Evolutionary conservation across 371 early-diverging fungal genomes (phyloP).

Genomic region (Choanephora cucurbitarum): DNA sequence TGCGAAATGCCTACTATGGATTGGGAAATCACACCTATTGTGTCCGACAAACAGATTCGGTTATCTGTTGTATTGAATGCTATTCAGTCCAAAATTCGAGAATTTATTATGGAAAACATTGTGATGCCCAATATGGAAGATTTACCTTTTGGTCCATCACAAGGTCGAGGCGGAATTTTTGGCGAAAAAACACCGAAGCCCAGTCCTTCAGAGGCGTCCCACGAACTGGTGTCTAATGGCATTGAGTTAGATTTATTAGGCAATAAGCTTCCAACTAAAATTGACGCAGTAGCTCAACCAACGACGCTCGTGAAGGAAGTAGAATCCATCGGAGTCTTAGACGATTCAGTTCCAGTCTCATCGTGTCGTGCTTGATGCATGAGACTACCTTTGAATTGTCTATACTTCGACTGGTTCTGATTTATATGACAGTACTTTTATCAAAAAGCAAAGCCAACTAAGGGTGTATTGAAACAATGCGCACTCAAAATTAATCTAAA

Average conservation of each 20-base stretch:
- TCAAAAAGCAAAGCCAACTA: too few relatives aligned
- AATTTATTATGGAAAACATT: conserved; percentile 75
- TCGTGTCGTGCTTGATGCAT: too few relatives aligned
- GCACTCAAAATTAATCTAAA: too few relatives aligned
- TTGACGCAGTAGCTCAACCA: too few relatives aligned
- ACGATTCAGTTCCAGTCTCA: too few relatives aligned
- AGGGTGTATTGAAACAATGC: too few relatives aligned
- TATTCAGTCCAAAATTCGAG: conserved; percentile 82
- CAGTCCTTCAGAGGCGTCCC: conserved; percentile 2
- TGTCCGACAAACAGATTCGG: conserved; percentile 82
- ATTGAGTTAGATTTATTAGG: conserved; percentile 20
- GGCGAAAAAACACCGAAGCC: conserved; percentile 34
- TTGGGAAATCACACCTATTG: conserved; percentile 79
- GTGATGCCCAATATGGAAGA: conserved; percentile 94
- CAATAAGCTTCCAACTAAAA: conserved; percentile 4
- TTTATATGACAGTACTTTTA: too few relatives aligned
- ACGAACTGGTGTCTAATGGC: not conserved
- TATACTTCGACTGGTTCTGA: too few relatives aligned
- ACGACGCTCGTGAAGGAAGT: too few relatives aligned
- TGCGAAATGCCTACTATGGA: conserved; percentile 77
- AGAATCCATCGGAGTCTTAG: too few relatives aligned
- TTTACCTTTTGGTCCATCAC: conserved; percentile 69
- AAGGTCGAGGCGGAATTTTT: conserved; percentile 68
- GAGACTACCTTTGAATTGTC: too few relatives aligned
- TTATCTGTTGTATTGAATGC: conserved; percentile 75